A percentile compares a stretch with the other conserved stretches of the same genome.
These are phyloP conservation scores for Psidium guajava DNA, from an alignment of 345 rosid genomes.

Conservation along the genomic window DNA sequence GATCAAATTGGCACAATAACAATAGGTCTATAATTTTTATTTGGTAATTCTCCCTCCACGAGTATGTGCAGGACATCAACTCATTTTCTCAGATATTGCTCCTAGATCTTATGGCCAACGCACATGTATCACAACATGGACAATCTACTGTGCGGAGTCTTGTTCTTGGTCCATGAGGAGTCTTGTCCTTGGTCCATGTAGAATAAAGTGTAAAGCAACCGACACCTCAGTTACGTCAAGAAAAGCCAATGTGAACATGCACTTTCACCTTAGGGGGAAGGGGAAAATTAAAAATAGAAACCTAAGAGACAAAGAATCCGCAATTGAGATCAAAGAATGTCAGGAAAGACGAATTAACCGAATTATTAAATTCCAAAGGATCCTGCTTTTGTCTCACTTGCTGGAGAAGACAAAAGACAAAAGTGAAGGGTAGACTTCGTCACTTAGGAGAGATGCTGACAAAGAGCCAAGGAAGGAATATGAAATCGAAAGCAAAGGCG, in stretches of 20 bases:
- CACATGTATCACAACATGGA: not conserved
- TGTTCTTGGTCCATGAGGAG: constrained; percentile 16
- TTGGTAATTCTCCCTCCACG: not conserved
- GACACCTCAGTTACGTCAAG: constrained; percentile 19
- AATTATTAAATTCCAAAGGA: not conserved
- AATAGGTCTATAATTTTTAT: too few relatives aligned
- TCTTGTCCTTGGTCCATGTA: constrained; percentile 1
- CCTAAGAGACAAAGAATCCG: not conserved
- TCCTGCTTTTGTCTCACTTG: not conserved
- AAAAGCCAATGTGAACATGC: constrained; percentile 14
- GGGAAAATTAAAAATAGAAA: not conserved
- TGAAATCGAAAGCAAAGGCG: not conserved
- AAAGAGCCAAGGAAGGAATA: constrained; percentile 4
- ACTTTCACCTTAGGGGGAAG: not conserved
- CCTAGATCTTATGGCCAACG: not conserved
- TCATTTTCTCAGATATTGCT: not conserved
- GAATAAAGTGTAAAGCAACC: constrained; percentile 45
- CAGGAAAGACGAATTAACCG: not conserved
- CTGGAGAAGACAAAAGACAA: not conserved
- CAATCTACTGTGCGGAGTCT: not conserved
- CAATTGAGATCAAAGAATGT: not conserved
- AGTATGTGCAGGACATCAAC: not conserved
- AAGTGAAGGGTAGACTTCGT: not conserved
- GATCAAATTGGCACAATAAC: too few relatives aligned
- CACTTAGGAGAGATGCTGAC: not conserved